phyloP scores from a whole-genome alignment of 345 rosid species.

The Brassica napus region Da-Ae NC_063436.1:4938501-4939000 shows the following conservation, averaged over 20 bases:
- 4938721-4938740: not conserved
- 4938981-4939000: not conserved
- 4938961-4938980: slow-evolving; percentile 21
- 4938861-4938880: not conserved
- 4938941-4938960: slow-evolving; percentile 37
- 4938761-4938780: not conserved
- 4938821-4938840: slow-evolving; percentile 19
- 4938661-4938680: not conserved
- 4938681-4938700: not conserved
- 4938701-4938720: not conserved
- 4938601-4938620: too few species aligned
- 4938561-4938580: too few species aligned
- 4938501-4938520: too few species aligned
- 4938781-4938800: not conserved
- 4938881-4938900: slow-evolving; percentile 5
- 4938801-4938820: slow-evolving; percentile 9
- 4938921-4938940: slow-evolving; percentile 31
- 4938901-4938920: not conserved
- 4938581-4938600: too few species aligned
- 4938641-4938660: not conserved
- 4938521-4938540: too few species aligned
- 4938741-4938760: slow-evolving; percentile 12
- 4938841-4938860: slow-evolving; percentile 30
- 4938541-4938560: too few species aligned
- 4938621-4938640: not conserved